Evolutionary conservation across 2,329 filamentous ascomycete species (phyloP).

Genomic region (Cladobotryum mycophilum): DNA sequence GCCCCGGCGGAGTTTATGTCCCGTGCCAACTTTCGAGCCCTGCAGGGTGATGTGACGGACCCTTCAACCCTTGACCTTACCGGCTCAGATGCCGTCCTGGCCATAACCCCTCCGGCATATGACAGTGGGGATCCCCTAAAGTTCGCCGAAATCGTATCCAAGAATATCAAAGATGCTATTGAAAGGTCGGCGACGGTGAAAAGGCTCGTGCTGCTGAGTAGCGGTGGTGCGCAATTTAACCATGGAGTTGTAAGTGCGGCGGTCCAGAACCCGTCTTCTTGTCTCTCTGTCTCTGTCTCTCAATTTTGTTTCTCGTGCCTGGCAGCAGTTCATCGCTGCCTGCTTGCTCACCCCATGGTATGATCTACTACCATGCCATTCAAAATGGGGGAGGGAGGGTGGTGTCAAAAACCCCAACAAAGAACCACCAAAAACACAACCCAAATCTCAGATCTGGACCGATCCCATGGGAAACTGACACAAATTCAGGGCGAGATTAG

Average conservation of each 20-base stretch:
- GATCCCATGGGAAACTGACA: background rate
- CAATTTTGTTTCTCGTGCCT: too few species aligned
- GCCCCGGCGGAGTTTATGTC: slow-evolving; percentile 23
- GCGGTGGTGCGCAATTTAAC: slow-evolving; percentile 27
- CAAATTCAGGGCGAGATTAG: slow-evolving; percentile 29
- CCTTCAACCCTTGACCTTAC: slow-evolving; percentile 24
- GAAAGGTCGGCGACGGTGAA: slow-evolving; percentile 20
- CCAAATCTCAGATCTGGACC: too few species aligned
- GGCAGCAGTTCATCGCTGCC: too few species aligned
- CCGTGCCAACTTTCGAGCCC: slow-evolving; percentile 20
- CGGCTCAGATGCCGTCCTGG: slow-evolving; percentile 23
- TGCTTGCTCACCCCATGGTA: too few species aligned
- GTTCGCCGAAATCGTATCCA: slow-evolving; percentile 16
- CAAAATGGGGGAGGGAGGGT: too few species aligned
- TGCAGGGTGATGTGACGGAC: slow-evolving; percentile 25
- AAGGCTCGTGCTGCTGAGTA: slow-evolving; percentile 26
- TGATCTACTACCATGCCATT: too few species aligned
- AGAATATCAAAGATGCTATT: slow-evolving; percentile 24
- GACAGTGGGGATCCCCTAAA: slow-evolving; percentile 20
- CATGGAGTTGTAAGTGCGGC: slow-evolving; percentile 23
- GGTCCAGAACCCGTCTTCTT: too few species aligned
- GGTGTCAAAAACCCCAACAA: too few species aligned
- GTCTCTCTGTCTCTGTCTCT: too few species aligned
- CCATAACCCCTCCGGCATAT: slow-evolving; percentile 25
- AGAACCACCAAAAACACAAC: too few species aligned